Base-by-base conservation (phyloP, 2,329 filamentous ascomycete species). In the Fusarium proliferatum region DNA sequence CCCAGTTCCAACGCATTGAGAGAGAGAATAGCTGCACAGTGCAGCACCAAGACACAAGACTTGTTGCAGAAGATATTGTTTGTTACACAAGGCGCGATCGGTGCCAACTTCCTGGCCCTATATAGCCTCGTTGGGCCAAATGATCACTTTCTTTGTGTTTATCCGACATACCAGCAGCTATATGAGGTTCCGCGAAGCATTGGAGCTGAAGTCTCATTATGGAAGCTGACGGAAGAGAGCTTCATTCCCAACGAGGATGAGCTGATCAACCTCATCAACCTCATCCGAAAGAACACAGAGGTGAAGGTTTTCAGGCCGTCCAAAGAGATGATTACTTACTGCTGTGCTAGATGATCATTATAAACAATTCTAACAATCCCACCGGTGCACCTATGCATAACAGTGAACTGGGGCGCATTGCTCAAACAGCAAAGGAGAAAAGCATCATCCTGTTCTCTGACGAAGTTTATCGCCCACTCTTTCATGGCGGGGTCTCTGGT, bases 91-190 rank as follows among this genome's bases (percentile, higher is more conserved):
- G 95, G 95, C 15, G 94, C 94, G 19, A 97, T 97, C 57, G 87
- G 90, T 10, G 94, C 94, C n/a, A 97, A 97, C 79, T 94, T 94
- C 76, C 83, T 96, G n/a, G 84, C 91, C 5, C 87, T 96, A 12
- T 95, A 95, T 80, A 86, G 91, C 2, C 85, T 96, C 11, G 80
- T 96, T 5, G 89, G 89, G 0, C 89, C 90, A 0, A 93, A 91
- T 2, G 94, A 97, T 79, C 94, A 97, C 85, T 92, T 96, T 52
- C 88, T 97, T 66, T 96, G 93, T 78, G 93, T 96, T 65, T 94
- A 95, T 79, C 94, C 95, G 17, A 96, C 94, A 2, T 97, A 96
- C 77, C 93, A 96, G 80, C 94, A 96, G 77, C 87, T 97, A 3
- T 96, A 96, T 79, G 86, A 90, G 15, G 89, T 97, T 2, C 94